A percentile compares a stretch with the other conserved stretches of the same genome.
Evolutionary conservation across 495 filamentous ascomycete genomes (phyloP).

Genomic region (Annulohypoxylon maeteangense): DNA sequence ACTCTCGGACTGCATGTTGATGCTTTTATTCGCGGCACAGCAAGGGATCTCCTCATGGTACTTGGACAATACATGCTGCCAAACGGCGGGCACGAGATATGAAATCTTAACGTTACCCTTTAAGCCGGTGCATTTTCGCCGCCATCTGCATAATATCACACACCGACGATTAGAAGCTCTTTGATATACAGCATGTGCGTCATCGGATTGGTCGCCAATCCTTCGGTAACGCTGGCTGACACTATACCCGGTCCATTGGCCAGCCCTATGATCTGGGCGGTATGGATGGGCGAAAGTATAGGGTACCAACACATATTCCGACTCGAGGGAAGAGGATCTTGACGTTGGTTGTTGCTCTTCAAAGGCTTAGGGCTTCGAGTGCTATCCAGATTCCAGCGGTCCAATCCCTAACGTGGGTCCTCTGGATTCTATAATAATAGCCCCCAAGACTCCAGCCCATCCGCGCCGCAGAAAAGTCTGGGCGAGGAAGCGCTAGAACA

Average conservation of each 20-base stretch:
- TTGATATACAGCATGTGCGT: slow-evolving; percentile 34
- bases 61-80: neutral
- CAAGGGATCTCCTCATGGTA: neutral
- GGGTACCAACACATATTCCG: neutral
- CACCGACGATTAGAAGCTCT: slow-evolving; percentile 11
- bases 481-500: slow-evolving; percentile 16
- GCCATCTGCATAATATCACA: slow-evolving; percentile 8
- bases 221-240: slow-evolving; percentile 38
- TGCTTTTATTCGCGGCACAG: neutral
- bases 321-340: slow-evolving; percentile 17
- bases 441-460: slow-evolving; percentile 29
- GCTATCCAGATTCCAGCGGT: too few species aligned
- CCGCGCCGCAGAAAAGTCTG: slow-evolving; percentile 20
- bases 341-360: slow-evolving; percentile 32
- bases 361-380: slow-evolving; percentile 24
- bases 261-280: slow-evolving; percentile 40
- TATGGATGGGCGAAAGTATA: slow-evolving; percentile 21
- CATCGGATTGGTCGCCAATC: slow-evolving; percentile 35
- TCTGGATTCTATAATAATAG: slow-evolving; percentile 26
- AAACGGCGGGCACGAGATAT: neutral
- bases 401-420: slow-evolving; percentile 19
- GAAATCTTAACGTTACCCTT: neutral
- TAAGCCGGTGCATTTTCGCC: slow-evolving; percentile 4
- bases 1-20: neutral
- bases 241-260: slow-evolving; percentile 30